These are phyloP conservation scores for Phlebopus sp. DNA, from an alignment of 1,284 basidiomycete species.

Conservation along the genomic window DNA sequence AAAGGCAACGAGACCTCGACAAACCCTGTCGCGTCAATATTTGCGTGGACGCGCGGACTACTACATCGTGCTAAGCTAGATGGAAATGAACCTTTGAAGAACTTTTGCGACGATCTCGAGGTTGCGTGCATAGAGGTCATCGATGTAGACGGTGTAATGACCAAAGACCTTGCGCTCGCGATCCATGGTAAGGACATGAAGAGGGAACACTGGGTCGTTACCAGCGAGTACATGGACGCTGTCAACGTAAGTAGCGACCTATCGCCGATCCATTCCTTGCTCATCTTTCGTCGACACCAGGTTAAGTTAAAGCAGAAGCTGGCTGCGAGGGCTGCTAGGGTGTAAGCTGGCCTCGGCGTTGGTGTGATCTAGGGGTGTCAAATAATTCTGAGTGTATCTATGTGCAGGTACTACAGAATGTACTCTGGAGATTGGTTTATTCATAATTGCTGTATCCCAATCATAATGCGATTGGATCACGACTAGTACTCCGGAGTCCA, in stretches of 20 bases:
- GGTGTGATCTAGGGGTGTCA: constrained; percentile 14
- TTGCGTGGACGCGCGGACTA: constrained; percentile 96
- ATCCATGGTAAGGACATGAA: constrained; percentile 93
- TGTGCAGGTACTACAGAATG: constrained; percentile 16
- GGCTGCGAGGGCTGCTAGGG: constrained; percentile 21
- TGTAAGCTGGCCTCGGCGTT: constrained; percentile 14
- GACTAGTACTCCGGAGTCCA: not conserved
- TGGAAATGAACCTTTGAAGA: constrained; percentile 70
- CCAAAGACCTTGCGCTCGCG: constrained; percentile 93
- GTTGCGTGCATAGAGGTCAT: constrained; percentile 89
- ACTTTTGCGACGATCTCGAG: constrained; percentile 85
- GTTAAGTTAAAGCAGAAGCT: constrained; percentile 58
- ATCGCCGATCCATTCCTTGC: constrained; percentile 10
- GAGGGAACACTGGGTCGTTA: constrained; percentile 92
- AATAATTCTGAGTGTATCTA: constrained; percentile 14
- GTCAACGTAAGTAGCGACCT: constrained; percentile 60
- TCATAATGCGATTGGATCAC: not conserved
- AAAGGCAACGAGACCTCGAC: constrained; percentile 96
- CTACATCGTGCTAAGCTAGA: constrained; percentile 94
- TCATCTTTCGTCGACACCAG: constrained; percentile 29
- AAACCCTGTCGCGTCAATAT: constrained; percentile 98
- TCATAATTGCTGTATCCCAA: constrained; percentile 5
- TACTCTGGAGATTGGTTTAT: constrained; percentile 15
- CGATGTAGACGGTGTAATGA: constrained; percentile 89
- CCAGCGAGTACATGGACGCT: constrained; percentile 87